These are phyloP conservation scores for Rhodotorula paludigena DNA, from an alignment of 768 basidiomycete species.

Conservation along the genomic window DNA sequence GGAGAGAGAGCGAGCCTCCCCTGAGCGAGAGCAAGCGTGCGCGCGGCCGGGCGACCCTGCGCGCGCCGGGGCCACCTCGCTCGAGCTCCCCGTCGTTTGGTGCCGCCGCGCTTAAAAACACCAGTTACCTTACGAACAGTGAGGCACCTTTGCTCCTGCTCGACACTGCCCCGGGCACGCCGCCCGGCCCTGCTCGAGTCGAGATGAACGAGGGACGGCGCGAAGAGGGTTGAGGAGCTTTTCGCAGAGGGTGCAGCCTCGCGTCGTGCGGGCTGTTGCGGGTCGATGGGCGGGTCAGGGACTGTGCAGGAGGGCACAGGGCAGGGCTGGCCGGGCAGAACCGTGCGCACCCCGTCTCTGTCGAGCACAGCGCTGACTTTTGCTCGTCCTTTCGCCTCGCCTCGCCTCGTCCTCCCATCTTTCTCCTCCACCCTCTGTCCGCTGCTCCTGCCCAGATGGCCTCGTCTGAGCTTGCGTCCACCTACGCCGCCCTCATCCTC, in stretches of 20 bases:
- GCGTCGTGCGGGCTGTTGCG: no score
- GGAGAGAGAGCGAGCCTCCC: no score
- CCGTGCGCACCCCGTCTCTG: no score
- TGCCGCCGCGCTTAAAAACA: neutral
- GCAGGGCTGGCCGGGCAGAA: no score
- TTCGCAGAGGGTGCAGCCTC: no score
- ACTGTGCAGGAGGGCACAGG: no score
- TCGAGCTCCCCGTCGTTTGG: neutral
- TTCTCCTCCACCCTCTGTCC: neutral
- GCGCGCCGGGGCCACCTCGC: neutral
- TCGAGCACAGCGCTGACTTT: conserved; percentile 13
- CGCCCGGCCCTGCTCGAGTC: neutral
- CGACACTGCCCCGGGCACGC: neutral
- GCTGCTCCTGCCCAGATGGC: conserved; percentile 45
- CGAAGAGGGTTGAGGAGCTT: no score
- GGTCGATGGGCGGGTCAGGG: no score
- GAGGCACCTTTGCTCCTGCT: neutral
- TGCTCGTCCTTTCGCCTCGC: neutral
- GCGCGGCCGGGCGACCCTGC: neutral
- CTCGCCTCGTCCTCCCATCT: neutral
- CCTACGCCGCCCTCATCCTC: conserved; percentile 96
- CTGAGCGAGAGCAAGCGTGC: no score
- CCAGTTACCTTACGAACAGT: neutral
- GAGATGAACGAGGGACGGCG: no score
- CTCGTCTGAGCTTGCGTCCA: conserved; percentile 75